phyloP scores from a whole-genome alignment of 305 asterid species.

The Solanum chacoense region DNA sequence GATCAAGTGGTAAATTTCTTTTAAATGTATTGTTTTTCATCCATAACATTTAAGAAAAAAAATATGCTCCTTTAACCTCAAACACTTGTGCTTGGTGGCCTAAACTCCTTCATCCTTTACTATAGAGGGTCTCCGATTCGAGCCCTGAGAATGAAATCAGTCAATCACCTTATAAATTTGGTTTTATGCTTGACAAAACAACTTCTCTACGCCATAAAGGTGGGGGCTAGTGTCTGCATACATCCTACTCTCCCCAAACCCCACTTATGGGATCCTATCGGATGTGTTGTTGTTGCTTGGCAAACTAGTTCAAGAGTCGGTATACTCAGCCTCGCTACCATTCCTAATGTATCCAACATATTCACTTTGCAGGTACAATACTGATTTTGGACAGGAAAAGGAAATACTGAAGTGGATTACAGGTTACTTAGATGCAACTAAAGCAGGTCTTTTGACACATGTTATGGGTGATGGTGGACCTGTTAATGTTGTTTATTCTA shows the following conservation, averaged over 20 bases:
- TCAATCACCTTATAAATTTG: neutral
- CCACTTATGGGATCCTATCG: neutral
- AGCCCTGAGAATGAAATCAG: neutral
- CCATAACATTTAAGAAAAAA: neutral
- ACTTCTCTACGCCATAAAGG: neutral
- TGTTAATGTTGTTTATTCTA: conserved; percentile 46
- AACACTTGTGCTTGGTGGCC: neutral
- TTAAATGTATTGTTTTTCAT: neutral
- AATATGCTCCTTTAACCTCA: neutral
- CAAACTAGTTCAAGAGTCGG: neutral
- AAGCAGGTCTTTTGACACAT: conserved; percentile 81
- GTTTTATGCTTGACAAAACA: neutral
- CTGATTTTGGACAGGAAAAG: conserved; percentile 81
- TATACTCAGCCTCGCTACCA: neutral
- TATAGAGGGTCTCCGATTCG: neutral
- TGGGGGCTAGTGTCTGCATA: neutral
- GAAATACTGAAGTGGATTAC: conserved; percentile 57
- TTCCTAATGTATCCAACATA: neutral
- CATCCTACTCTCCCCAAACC: neutral
- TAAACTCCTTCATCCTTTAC: neutral
- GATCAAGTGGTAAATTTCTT: conserved; percentile 51
- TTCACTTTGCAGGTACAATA: conserved; percentile 48
- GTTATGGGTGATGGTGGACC: conserved; percentile 64
- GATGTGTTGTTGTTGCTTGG: neutral
- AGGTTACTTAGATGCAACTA: conserved; percentile 62